Conservation (phyloP, 352 stramenopile genomes). For the Phytophthora sp. region DNA sequence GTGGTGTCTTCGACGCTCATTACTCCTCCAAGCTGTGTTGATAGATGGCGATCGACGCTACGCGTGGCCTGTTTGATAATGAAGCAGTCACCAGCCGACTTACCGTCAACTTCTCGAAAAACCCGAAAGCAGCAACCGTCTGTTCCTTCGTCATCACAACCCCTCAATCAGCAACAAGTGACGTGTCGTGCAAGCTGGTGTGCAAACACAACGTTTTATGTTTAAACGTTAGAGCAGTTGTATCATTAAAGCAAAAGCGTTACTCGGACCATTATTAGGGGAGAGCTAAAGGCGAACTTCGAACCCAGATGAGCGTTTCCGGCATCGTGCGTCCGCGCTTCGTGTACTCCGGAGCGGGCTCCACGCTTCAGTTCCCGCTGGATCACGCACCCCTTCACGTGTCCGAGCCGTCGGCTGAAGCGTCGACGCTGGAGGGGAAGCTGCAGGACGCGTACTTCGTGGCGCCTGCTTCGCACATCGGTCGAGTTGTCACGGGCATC, state of each 20-base stretch:
- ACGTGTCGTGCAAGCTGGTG: slow-evolving; percentile 40
- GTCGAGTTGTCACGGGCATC: slow-evolving; percentile 84
- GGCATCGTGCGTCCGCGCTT: slow-evolving; percentile 49
- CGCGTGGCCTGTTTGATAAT: slow-evolving; percentile 44
- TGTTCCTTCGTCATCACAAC: not conserved
- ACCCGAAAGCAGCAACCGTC: slow-evolving; percentile 38
- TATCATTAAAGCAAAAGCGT: not conserved
- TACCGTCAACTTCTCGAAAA: slow-evolving; percentile 19
- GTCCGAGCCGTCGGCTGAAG: not conserved
- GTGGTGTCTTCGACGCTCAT: slow-evolving; percentile 38
- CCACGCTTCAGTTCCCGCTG: slow-evolving; percentile 53
- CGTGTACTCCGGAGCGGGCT: slow-evolving; percentile 55
- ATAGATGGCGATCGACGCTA: slow-evolving; percentile 20
- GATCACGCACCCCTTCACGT: slow-evolving; percentile 22
- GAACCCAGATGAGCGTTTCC: slow-evolving; percentile 37
- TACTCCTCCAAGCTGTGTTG: slow-evolving; percentile 6
- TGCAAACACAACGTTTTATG: slow-evolving; percentile 17
- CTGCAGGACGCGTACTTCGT: slow-evolving; percentile 76
- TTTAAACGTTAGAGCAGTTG: not conserved
- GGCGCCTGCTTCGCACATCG: slow-evolving; percentile 71
- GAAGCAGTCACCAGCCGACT: slow-evolving; percentile 9
- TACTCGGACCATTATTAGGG: too few relatives aligned
- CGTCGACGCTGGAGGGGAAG: slow-evolving; percentile 2
- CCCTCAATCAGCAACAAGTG: slow-evolving; percentile 51
- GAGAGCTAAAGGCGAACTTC: slow-evolving; percentile 13